Evolutionary conservation across 352 stramenopile species (phyloP).

Genomic region (Globisporangium radiosum): DNA sequence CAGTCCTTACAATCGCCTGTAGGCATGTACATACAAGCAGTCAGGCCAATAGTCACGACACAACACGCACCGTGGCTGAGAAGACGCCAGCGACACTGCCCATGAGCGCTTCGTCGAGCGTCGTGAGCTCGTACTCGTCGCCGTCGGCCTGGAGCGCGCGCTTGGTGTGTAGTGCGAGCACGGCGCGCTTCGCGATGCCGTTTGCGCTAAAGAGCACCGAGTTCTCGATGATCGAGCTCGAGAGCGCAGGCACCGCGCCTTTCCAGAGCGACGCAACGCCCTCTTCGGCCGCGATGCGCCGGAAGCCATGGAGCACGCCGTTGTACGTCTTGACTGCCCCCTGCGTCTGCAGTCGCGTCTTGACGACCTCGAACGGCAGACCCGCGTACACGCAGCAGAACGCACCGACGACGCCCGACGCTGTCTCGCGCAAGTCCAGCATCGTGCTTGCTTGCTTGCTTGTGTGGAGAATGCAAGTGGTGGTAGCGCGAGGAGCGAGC

Average conservation of each 20-base stretch:
- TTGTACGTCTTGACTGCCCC: constrained; percentile 47
- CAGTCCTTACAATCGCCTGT: too few relatives aligned
- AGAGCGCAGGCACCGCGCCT: constrained; percentile 80
- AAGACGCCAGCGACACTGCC: constrained; percentile 76
- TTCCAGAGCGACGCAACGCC: constrained; percentile 78
- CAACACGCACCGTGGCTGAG: constrained; percentile 55
- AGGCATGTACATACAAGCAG: background rate
- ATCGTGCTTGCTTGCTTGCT: constrained; percentile 15
- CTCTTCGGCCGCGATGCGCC: constrained; percentile 67
- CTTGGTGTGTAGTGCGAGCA: constrained; percentile 51
- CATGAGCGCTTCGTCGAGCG: constrained; percentile 78
- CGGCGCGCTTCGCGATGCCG: constrained; percentile 61
- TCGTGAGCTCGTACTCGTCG: constrained; percentile 59
- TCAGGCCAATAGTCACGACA: background rate
- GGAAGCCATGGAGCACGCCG: constrained; percentile 59
- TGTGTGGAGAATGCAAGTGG: background rate
- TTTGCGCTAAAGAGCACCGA: constrained; percentile 87
- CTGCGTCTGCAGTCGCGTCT: constrained; percentile 83
- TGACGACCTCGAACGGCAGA: constrained; percentile 86
- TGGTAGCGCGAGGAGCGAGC: constrained; percentile 30
- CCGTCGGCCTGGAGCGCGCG: constrained; percentile 24
- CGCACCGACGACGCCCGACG: constrained; percentile 64
- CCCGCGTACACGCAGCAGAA: constrained; percentile 82
- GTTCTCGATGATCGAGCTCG: constrained; percentile 87
- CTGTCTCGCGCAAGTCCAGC: constrained; percentile 72